Evolutionary conservation across 2,329 filamentous ascomycete species (phyloP).

Genomic region (Triangularia setosa): DNA sequence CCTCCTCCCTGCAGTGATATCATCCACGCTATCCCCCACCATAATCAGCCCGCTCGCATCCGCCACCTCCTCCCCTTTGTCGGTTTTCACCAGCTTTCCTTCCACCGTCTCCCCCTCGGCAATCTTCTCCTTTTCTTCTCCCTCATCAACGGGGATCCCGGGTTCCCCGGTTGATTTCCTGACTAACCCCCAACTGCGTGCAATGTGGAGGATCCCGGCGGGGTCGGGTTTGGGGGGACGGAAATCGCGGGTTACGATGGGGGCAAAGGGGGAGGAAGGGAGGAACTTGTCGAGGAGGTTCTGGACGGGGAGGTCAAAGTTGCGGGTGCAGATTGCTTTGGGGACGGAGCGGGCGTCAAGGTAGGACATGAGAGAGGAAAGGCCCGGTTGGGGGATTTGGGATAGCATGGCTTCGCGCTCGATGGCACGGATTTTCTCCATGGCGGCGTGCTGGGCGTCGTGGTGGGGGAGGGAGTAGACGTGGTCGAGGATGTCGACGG

Average conservation of each 20-base stretch:
- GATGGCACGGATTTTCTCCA: conserved; percentile 70
- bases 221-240: conserved; percentile 82
- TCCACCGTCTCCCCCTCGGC: conserved; percentile 20
- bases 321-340: conserved; percentile 89
- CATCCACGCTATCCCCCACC: conserved; percentile 81
- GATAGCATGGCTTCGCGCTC: conserved; percentile 75
- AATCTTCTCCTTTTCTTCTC: conserved; percentile 11
- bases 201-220: conserved; percentile 83
- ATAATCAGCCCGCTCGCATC: conserved; percentile 54
- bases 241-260: conserved; percentile 82
- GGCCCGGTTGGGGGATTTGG: conserved; percentile 78
- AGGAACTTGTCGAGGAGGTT: conserved; percentile 76
- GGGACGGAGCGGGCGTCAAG: conserved; percentile 63
- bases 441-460: conserved; percentile 57
- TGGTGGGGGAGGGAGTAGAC: conserved; percentile 67
- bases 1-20: conserved; percentile 80
- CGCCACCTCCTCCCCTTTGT: conserved; percentile 26
- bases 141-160: conserved; percentile 19
- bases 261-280: conserved; percentile 61
- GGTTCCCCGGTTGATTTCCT: conserved; percentile 20
- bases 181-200: conserved; percentile 66
- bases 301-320: conserved; percentile 77
- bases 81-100: conserved; percentile 20
- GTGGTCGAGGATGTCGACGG: conserved; percentile 82
- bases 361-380: conserved; percentile 75